Evolutionary conservation across 768 basidiomycete species (phyloP).

Genomic region (Pholiota molesta): DNA sequence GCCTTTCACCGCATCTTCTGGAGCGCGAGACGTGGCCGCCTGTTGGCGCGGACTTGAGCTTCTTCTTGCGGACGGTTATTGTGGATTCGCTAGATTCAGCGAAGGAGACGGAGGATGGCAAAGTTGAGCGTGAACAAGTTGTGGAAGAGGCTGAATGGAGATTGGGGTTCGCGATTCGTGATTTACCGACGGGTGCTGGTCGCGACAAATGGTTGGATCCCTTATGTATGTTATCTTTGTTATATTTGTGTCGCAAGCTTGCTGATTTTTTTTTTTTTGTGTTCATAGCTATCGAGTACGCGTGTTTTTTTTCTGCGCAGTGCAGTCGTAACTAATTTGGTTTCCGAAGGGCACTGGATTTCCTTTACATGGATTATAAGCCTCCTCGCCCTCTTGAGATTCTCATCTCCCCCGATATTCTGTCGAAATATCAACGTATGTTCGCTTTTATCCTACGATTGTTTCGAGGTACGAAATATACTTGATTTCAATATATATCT

Average conservation of each 20-base stretch:
- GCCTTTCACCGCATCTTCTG: slow-evolving; percentile 72
- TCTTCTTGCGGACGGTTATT: slow-evolving; percentile 81
- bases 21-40: slow-evolving; percentile 86
- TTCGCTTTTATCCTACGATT: slow-evolving; percentile 81
- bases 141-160: slow-evolving; percentile 71
- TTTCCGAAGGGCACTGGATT: slow-evolving; percentile 74
- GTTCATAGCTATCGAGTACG: slow-evolving; percentile 51
- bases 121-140: slow-evolving; percentile 28
- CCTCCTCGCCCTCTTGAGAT: slow-evolving; percentile 79
- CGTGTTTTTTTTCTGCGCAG: slow-evolving; percentile 12
- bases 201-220: slow-evolving; percentile 84
- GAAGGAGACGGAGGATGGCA: slow-evolving; percentile 29
- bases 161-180: slow-evolving; percentile 83
- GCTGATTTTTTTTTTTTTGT: slow-evolving; percentile 3
- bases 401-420: slow-evolving; percentile 67
- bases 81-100: slow-evolving; percentile 69
- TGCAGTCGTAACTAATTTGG: slow-evolving; percentile 7
- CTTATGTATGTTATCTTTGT: slow-evolving; percentile 50
- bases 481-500: neutral
- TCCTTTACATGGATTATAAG: slow-evolving; percentile 88
- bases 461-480: slow-evolving; percentile 61
- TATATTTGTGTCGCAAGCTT: neutral
- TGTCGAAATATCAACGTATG: slow-evolving; percentile 87
- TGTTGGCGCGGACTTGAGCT: slow-evolving; percentile 82
- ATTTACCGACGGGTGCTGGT: slow-evolving; percentile 64